A percentile compares a stretch with the other conserved stretches of the same genome.
These are phyloP conservation scores for Rhizopus microsporus DNA, from an alignment of 371 early-diverging fungal species.

Conservation along the genomic window DNA sequence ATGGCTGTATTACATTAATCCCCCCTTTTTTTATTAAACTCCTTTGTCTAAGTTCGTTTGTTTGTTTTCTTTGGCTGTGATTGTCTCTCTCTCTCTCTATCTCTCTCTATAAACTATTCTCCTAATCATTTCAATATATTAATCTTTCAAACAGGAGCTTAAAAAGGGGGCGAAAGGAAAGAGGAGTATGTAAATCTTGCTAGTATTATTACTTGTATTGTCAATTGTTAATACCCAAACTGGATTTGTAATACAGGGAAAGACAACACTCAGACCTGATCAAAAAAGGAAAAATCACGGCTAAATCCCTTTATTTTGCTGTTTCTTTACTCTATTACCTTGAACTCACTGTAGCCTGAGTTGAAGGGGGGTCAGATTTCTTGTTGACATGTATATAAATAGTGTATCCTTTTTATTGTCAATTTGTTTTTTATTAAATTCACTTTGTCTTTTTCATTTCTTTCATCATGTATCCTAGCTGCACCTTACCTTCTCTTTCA, in stretches of 20 bases:
- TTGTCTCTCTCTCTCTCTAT: conserved; percentile 1
- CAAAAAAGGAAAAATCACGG: background rate
- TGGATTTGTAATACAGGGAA: conserved; percentile 20
- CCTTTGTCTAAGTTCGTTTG: background rate
- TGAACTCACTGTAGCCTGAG: too few relatives aligned
- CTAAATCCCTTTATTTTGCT: conserved; percentile 5
- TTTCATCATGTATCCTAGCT: conserved; percentile 19
- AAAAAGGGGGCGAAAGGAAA: background rate
- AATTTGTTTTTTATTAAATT: conserved; percentile 5
- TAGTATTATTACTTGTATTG: background rate
- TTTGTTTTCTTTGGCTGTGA: background rate
- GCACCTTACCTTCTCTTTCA: conserved; percentile 43
- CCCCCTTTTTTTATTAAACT: background rate
- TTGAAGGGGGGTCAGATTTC: background rate
- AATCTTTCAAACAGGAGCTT: too few relatives aligned
- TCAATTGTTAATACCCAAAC: conserved; percentile 17
- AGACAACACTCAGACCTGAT: conserved; percentile 15
- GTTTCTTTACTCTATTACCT: background rate
- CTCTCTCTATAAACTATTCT: background rate
- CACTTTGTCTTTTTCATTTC: background rate
- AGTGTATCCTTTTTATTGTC: conserved; percentile 5
- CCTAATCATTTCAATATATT: background rate
- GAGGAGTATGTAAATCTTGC: background rate
- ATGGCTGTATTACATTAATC: background rate
- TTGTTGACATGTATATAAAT: conserved; percentile 18